Conservation (phyloP, 192 early-diverging fungal species). For the Gaertneriomyces sp. region DNA sequence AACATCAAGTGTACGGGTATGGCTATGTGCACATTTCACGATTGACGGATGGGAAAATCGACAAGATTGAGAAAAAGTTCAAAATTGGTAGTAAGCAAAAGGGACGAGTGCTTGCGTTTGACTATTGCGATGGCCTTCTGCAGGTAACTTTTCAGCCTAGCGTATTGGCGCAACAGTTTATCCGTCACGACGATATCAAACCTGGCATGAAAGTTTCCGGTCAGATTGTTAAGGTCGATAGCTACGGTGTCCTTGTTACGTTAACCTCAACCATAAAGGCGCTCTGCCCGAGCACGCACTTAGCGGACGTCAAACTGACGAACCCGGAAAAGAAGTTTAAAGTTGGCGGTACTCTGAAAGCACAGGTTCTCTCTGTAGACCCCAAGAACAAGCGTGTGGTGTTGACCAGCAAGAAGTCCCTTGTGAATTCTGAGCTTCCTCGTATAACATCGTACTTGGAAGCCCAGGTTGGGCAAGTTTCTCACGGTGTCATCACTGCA, state of each 20-base stretch:
- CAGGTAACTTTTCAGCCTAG: conserved; percentile 68
- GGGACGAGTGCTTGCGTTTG: conserved; percentile 75
- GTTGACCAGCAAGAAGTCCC: conserved; percentile 70
- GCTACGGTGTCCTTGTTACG: conserved; percentile 38
- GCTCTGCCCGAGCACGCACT: conserved; percentile 68
- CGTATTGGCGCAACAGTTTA: conserved; percentile 64
- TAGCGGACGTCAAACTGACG: conserved; percentile 69
- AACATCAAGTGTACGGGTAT: conserved; percentile 36
- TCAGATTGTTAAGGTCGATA: conserved; percentile 34
- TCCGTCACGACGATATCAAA: conserved; percentile 66
- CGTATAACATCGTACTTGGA: conserved; percentile 59
- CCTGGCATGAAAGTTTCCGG: conserved; percentile 55
- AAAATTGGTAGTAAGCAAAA: conserved; percentile 67
- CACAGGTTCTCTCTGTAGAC: conserved; percentile 60
- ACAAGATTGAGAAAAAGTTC: conserved; percentile 52
- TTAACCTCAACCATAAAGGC: conserved; percentile 53
- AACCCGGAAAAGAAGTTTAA: conserved; percentile 78
- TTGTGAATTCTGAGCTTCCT: conserved; percentile 70
- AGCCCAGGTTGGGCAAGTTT: conserved; percentile 56
- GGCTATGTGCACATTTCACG: conserved; percentile 70
- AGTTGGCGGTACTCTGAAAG: conserved; percentile 65
- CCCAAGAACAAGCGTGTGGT: conserved; percentile 50
- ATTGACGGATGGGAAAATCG: conserved; percentile 63
- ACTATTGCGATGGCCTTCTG: conserved; percentile 70
- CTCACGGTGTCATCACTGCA: conserved; percentile 60